Base-by-base conservation (phyloP, 441 rosid genomes). In the Hypseocharis bilobata region DNA sequence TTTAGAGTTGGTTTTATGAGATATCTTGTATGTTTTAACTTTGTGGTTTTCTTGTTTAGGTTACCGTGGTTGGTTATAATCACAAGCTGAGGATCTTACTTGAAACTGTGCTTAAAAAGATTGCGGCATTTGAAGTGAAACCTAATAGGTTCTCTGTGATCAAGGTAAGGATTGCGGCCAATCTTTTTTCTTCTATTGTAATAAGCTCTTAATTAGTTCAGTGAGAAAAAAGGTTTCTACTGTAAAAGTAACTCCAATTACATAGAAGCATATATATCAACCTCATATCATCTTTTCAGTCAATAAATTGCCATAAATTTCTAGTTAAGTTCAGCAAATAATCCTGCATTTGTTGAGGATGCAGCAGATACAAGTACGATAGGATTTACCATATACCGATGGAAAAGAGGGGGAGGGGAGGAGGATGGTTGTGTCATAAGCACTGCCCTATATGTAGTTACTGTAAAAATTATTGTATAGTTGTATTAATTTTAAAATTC, bases 61-160 rank as follows among this genome's bases (percentile, higher is more conserved):
- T 90, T 51, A 79, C 76, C 34, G 68, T 93, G 76, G 42, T 74
- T 69, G 97, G 98, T 65, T 90, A 87, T 74, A 90, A 88, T 81
- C 85, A 90, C 80, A 92, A 88, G 74, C 63, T 92, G 76, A 82
- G 82, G 78, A 82, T 84, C 78, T 77, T 92, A 32, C 76, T 92
- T 72, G 91, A 87, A 79, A 83, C 85, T 52, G 62, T 92, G 45
- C 54, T 87, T 7, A 70, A 81, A 69, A 86, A 88, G 76, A 86
- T 92, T 57, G 86, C 87, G 68, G 78, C 75, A 26, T 92, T 92
- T 62, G 54, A 85, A 80, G 98, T 90, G 72, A 82, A 81, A 66
- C 83, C 86, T 45, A 86, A 88, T 73, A 83, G 97, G 70, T 92
- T 90, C 73, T 76, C 82, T n/a, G 88, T 92, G 62, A 79, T 90